Base-by-base conservation (phyloP, 768 basidiomycete species). In the Hericium alpestre region DNA sequence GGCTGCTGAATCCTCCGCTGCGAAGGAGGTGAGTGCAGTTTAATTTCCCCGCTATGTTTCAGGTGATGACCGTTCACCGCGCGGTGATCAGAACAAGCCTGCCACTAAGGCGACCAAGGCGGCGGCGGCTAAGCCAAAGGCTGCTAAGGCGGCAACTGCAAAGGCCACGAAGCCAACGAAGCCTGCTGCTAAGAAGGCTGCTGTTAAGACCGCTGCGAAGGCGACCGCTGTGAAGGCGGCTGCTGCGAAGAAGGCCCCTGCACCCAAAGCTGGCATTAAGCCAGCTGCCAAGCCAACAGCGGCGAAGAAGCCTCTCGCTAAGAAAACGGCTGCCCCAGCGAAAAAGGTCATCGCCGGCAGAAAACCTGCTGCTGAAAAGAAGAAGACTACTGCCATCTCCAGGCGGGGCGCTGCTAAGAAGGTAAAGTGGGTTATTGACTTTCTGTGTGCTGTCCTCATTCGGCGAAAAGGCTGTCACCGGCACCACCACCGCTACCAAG, bases 341-440 rank as follows among this genome's bases (percentile, higher is more conserved):
- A 65, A 65, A 54, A 53, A 66, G 61, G 57, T 60, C 25, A 61
- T 58, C 25, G 62, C 62, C 1, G 57, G 62, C 38, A 61, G 57
- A 49, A 63, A 56, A 46, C 20, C 38, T 1, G 40, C 60, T 20
- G 27, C 61, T 15, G 58, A 58, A 38, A 58, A 61, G 23, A 67
- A 59, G 23, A 67, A 59, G 53, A 23, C 56, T 10, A 56, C 63
- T 27, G 27, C 65, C 6, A 54, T 61, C 13, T 47, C 57, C 53
- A 61, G 78, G 66, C 74, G 80, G 38, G 80, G 76, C 37, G 49
- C 75, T 1, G 81, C 78, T 9, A 88, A 87, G 77, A 88, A 86
- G 80, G 83, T 83, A 47, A 39, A 6, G 32, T 62, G 59, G 20
- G 16, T 39, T 37, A 12, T 22, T n/a, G 5, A 25, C 37, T 20